These are phyloP conservation scores for Neohortaea acidophila DNA, from an alignment of 495 filamentous ascomycete genomes.

Conservation along the genomic window DNA sequence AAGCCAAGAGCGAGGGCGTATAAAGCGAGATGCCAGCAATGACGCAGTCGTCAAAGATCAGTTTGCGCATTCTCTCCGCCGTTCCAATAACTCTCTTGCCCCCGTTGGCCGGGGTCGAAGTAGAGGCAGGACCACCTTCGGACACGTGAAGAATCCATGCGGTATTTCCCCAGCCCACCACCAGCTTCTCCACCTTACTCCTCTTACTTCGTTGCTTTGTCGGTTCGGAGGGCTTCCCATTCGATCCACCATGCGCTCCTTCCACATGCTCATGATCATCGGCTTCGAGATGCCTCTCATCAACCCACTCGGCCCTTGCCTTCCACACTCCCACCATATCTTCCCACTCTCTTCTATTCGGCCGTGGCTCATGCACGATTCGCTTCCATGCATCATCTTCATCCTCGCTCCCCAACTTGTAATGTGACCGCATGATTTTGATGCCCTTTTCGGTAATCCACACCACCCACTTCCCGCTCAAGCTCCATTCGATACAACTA, in stretches of 20 bases:
- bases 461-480: conserved; percentile 75
- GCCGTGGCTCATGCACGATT: conserved; percentile 80
- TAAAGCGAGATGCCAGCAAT: conserved; percentile 95
- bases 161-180: conserved; percentile 89
- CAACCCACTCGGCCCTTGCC: conserved; percentile 78
- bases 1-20: conserved; percentile 74
- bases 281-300: conserved; percentile 58
- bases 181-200: conserved; percentile 53
- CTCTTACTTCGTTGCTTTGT: too few relatives aligned
- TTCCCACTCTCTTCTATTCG: conserved; percentile 66
- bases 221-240: conserved; percentile 8
- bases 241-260: conserved; percentile 6
- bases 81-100: conserved; percentile 59
- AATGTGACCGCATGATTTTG: conserved; percentile 87
- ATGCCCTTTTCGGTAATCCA: conserved; percentile 96
- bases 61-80: conserved; percentile 81
- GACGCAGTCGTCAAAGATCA: conserved; percentile 79
- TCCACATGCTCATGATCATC: conserved; percentile 30
- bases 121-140: too few relatives aligned
- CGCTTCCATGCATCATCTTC: conserved; percentile 82
- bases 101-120: conserved; percentile 43
- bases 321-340: conserved; percentile 95
- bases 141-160: conserved; percentile 92
- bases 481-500: conserved; percentile 79
- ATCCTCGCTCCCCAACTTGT: conserved; percentile 63